A percentile compares a stretch with the other conserved stretches of the same genome.
phyloP scores from a whole-genome alignment of 495 filamentous ascomycete genomes.

The Podospora sp. region DNA sequence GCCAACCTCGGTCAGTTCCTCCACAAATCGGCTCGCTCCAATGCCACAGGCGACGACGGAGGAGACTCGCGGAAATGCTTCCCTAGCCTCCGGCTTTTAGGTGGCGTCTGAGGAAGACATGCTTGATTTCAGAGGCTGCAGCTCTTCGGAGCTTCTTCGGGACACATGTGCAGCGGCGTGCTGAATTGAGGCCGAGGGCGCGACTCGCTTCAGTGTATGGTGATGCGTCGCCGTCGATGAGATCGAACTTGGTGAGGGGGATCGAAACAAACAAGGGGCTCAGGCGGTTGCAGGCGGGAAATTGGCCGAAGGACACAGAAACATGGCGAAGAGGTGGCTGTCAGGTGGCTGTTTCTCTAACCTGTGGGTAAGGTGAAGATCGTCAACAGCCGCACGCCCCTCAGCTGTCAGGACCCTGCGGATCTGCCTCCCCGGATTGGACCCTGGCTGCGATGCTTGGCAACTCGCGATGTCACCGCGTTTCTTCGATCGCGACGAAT shows the following conservation, averaged over 20 bases:
- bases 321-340: neutral
- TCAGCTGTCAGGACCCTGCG: conserved; percentile 2
- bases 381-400: conserved; percentile 1
- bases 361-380: neutral
- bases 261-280: neutral
- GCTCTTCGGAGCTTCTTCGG: neutral
- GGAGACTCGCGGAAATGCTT: too few relatives aligned
- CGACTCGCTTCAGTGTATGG: neutral
- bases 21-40: too few relatives aligned
- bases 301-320: neutral
- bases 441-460: neutral
- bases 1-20: too few relatives aligned
- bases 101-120: too few relatives aligned
- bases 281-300: neutral
- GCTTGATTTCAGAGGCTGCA: neutral
- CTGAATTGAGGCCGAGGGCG: neutral
- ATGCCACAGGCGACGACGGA: too few relatives aligned
- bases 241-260: neutral
- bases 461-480: neutral
- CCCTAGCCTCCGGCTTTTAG: too few relatives aligned
- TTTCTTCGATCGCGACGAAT: neutral
- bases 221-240: neutral
- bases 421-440: neutral
- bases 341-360: neutral
- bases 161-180: neutral